Conservation (phyloP, 2,329 filamentous ascomycete species). For the Karstenula rhodostoma region DNA sequence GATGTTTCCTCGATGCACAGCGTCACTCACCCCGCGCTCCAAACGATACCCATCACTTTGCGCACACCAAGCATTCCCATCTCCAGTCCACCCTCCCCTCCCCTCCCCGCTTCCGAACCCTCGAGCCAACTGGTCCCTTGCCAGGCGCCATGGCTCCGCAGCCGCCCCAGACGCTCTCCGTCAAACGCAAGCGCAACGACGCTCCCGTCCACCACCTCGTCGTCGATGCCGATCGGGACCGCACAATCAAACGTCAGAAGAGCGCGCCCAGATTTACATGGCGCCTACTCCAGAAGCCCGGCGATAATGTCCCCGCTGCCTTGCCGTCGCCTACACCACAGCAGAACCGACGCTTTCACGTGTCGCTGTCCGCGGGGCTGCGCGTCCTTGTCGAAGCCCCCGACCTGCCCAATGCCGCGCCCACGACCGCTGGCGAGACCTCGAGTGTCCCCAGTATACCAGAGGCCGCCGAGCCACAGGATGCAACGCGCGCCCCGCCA, state of each 20-base stretch:
- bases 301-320: constrained; percentile 17
- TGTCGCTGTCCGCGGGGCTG: constrained; percentile 12
- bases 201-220: constrained; percentile 63
- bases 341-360: constrained; percentile 10
- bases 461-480: constrained; percentile 14
- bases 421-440: neutral
- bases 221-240: constrained; percentile 28
- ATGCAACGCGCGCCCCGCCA: constrained; percentile 13
- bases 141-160: constrained; percentile 26
- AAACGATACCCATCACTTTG: neutral
- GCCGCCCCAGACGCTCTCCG: constrained; percentile 41
- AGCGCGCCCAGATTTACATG: constrained; percentile 27
- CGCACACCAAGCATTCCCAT: neutral
- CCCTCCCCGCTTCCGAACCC: neutral
- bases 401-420: neutral
- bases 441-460: constrained; percentile 2
- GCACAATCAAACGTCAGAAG: constrained; percentile 31
- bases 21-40: neutral
- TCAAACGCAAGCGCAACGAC: constrained; percentile 66
- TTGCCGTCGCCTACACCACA: constrained; percentile 8
- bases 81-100: no score
- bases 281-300: constrained; percentile 36
- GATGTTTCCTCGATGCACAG: neutral
- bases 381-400: constrained; percentile 17
- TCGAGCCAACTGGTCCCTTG: neutral